Conservation (phyloP, 495 filamentous ascomycete genomes). For the Pyrenula massariospora region DNA sequence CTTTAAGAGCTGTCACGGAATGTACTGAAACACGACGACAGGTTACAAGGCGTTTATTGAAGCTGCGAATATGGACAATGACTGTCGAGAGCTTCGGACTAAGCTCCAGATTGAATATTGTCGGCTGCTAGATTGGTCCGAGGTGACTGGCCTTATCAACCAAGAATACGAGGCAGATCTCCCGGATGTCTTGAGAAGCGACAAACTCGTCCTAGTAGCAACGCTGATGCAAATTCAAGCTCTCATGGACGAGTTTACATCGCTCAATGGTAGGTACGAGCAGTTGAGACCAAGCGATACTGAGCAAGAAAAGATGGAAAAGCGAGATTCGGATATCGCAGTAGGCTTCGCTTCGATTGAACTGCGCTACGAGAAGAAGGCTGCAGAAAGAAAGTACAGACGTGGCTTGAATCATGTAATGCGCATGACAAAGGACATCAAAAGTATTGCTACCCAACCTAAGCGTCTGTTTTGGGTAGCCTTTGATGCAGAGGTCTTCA, state of each 20-base stretch:
- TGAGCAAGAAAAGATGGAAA: neutral
- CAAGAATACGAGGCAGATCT: neutral
- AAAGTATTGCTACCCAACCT: slow-evolving; percentile 1
- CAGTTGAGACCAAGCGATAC: neutral
- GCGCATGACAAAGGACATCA: neutral
- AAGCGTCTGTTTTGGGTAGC: slow-evolving; percentile 7
- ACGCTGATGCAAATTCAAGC: slow-evolving; percentile 7
- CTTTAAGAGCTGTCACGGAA: neutral
- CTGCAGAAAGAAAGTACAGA: neutral
- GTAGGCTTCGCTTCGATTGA: slow-evolving; percentile 3
- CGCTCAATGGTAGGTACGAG: slow-evolving; percentile 1
- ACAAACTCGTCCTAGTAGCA: slow-evolving; percentile 3
- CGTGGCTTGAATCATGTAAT: slow-evolving; percentile 2
- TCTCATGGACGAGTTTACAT: slow-evolving; percentile 2
- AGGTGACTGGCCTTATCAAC: slow-evolving; percentile 6
- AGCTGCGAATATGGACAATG: slow-evolving; percentile 4
- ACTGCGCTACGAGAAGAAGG: neutral
- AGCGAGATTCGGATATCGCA: neutral
- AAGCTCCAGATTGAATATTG: slow-evolving; percentile 7
- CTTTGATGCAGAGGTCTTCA: slow-evolving; percentile 5
- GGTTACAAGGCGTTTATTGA: slow-evolving; percentile 8
- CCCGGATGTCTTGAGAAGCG: slow-evolving; percentile 6
- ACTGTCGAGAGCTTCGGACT: slow-evolving; percentile 7
- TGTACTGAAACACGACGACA: slow-evolving; percentile 1
- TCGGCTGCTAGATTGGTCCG: slow-evolving; percentile 8